These are phyloP conservation scores for Fusarium foetens DNA, from an alignment of 2,329 filamentous ascomycete species.

Conservation along the genomic window DNA sequence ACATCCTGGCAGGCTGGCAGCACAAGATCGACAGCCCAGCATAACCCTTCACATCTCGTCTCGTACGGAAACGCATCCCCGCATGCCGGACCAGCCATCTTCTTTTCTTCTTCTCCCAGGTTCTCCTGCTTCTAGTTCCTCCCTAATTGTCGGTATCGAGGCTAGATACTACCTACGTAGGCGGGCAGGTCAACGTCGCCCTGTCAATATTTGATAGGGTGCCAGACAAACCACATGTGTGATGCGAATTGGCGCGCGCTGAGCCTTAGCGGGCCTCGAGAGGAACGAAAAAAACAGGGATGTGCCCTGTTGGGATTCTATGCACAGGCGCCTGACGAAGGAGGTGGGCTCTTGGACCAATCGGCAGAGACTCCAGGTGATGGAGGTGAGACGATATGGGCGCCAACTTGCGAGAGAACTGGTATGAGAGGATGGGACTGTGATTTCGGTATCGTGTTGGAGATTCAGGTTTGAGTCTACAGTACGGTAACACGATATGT, in stretches of 20 bases:
- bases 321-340: constrained; percentile 44
- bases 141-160: constrained; percentile 7
- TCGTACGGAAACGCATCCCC: constrained; percentile 4
- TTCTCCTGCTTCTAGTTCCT: constrained; percentile 6
- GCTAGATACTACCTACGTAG: not conserved
- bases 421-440: not conserved
- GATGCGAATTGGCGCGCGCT: constrained; percentile 31
- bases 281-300: constrained; percentile 23
- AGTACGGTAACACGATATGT: not conserved
- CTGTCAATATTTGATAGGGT: constrained; percentile 43
- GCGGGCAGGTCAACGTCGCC: constrained; percentile 13
- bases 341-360: constrained; percentile 20
- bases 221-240: constrained; percentile 43
- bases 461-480: constrained; percentile 17
- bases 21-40: constrained; percentile 24
- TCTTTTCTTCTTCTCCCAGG: constrained; percentile 16
- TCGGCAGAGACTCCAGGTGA: constrained; percentile 35
- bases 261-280: constrained; percentile 17
- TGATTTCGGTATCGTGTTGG: constrained; percentile 6
- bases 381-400: constrained; percentile 40
- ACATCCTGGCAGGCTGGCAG: constrained; percentile 20
- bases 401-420: constrained; percentile 5
- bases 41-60: constrained; percentile 9
- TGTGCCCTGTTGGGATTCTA: constrained; percentile 20
- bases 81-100: constrained; percentile 27